These are phyloP conservation scores for Claviceps citrina DNA, from an alignment of 2,329 filamentous ascomycete species.

Conservation along the genomic window DNA sequence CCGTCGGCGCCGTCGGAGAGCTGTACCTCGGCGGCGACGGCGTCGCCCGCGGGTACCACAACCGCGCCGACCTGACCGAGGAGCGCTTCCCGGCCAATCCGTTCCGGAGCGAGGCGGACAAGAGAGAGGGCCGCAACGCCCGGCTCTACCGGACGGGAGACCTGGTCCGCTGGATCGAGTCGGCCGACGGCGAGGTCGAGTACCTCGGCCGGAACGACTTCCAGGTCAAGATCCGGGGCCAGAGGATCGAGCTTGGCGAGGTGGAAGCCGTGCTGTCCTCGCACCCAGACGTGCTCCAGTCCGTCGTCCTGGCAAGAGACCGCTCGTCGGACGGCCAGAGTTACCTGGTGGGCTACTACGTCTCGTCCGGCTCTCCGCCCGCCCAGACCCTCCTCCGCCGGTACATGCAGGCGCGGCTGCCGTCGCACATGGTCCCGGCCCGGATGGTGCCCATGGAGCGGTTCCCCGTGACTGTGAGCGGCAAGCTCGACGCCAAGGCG, in stretches of 20 bases:
- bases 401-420: conserved; percentile 1
- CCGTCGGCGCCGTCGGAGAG: conserved; percentile 1
- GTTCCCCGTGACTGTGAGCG: not conserved
- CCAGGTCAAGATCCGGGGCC: conserved; percentile 1
- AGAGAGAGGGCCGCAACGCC: not conserved
- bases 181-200: not conserved
- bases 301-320: not conserved
- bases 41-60: conserved; percentile 1
- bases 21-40: not conserved
- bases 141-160: conserved; percentile 1
- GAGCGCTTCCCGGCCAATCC: conserved; percentile 1
- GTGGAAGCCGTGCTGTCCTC: not conserved
- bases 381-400: not conserved
- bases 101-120: not conserved
- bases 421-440: not conserved
- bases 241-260: conserved; percentile 1
- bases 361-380: not conserved
- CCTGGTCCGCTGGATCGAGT: not conserved
- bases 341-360: conserved; percentile 1
- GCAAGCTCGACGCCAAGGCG: not conserved
- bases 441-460: not conserved
- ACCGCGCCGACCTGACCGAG: not conserved
- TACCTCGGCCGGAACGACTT: conserved; percentile 1
- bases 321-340: not conserved
- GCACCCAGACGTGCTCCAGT: not conserved